phyloP scores from a whole-genome alignment of 148 eudicot genomes.

The Silene conica region DNA sequence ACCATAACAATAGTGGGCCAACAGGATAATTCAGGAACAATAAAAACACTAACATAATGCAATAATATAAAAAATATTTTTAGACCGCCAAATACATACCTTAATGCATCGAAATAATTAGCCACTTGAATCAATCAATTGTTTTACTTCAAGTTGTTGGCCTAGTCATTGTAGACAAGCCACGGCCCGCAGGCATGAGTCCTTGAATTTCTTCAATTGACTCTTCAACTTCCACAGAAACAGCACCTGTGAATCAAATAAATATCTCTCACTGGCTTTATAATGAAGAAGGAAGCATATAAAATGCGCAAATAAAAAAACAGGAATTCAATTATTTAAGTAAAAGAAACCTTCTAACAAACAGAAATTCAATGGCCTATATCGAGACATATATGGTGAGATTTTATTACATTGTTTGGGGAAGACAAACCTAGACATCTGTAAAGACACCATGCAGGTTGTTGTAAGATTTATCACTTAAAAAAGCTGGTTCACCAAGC shows the following conservation, averaged over 20 bases:
- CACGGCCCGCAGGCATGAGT: slow-evolving; percentile 67
- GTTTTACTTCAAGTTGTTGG: slow-evolving; percentile 52
- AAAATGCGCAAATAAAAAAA: background rate
- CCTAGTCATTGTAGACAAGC: slow-evolving; percentile 77
- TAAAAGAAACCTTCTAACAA: too few relatives aligned
- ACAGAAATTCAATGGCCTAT: too few relatives aligned
- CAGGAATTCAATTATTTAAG: background rate
- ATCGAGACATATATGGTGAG: too few relatives aligned
- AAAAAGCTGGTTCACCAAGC: too few relatives aligned
- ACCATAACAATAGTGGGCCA: too few relatives aligned
- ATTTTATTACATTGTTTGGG: too few relatives aligned
- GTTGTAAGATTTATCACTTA: too few relatives aligned
- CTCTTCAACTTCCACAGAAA: slow-evolving; percentile 44
- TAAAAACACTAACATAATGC: too few relatives aligned
- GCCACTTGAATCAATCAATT: slow-evolving; percentile 7
- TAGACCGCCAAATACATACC: slow-evolving; percentile 11
- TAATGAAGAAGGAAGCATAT: background rate
- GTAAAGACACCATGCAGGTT: too few relatives aligned
- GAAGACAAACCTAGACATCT: too few relatives aligned
- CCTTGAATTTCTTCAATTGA: slow-evolving; percentile 47
- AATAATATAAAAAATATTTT: too few relatives aligned
- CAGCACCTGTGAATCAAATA: slow-evolving; percentile 23
- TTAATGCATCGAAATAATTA: background rate
- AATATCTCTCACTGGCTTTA: background rate
- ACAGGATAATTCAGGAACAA: too few relatives aligned